Evolutionary conservation across 164 flowering plant species (phyloP), one percentile per base, ranked within the genome.

Genomic region (Vitis labrusca): DNA sequence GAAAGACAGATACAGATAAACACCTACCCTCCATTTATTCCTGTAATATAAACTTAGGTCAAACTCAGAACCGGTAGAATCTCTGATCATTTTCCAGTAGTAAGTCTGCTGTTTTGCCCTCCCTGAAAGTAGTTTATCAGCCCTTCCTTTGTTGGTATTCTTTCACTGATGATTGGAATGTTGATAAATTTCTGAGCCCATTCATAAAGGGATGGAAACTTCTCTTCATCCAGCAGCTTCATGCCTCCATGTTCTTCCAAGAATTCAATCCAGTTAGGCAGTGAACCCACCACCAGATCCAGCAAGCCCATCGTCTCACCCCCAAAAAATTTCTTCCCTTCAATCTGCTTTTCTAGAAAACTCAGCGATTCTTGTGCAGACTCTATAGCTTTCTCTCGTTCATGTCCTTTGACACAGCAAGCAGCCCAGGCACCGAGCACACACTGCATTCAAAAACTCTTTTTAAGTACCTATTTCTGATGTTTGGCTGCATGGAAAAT

Each of bases 311-410:
- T 73, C 14, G 57, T 1, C 14, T 70, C 76, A 19, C 79, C 81
- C 2, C 81, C 74, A 19, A 78, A 81, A 50, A 69, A 81, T 16
- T 67, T 75, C 76, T 75, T 78, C 56, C 84, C 75, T 72, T 70
- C 65, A 37, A 80, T 67, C 59, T 63, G 62, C 53, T 74, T 61
- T 55, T 80, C 79, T 16, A 77, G 78, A 37, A 54, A 50, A 4
- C 62, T 59, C 7, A 80, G 59, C 9, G 64, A 50, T 64, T 80
- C 80, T 27, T 8, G 16, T 50, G 78, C 77, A 44, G 75, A 27
- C 12, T 73, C 73, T 53, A 76, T 48, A 3, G 80, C 75, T 66
- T 76, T 73, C 30, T 55, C 73, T 52, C 72, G 70, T 54, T 64
- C 74, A 11, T 73, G 72, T 61, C 79, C 74, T 57, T 66, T 60